A percentile compares a stretch with the other conserved stretches of the same genome.
These are phyloP conservation scores for Chrysoporthe austroafricana DNA, from an alignment of 2,329 filamentous ascomycete genomes.

Conservation along the genomic window DNA sequence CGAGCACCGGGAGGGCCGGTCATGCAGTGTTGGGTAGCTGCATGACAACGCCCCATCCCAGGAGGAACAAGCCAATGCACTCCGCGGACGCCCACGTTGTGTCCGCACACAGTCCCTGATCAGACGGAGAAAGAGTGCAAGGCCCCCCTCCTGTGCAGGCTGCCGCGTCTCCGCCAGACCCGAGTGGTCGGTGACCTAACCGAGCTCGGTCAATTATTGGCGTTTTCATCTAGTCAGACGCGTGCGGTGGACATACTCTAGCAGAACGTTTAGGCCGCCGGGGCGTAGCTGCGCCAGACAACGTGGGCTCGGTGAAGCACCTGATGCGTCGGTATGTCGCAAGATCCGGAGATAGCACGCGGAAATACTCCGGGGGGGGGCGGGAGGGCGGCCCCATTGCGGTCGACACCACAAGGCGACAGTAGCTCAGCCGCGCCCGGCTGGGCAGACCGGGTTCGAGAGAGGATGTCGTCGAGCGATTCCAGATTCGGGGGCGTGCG, in stretches of 20 bases:
- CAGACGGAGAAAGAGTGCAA: neutral
- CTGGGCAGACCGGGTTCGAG: too few species aligned
- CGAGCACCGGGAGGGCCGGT: neutral
- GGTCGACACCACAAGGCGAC: neutral
- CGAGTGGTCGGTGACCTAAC: slow-evolving; percentile 4
- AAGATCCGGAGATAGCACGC: neutral
- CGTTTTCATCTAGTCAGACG: neutral
- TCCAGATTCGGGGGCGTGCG: neutral
- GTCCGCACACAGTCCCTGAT: neutral
- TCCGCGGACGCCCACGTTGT: neutral
- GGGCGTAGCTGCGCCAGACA: slow-evolving; percentile 1
- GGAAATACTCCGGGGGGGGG: neutral
- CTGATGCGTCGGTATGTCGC: slow-evolving; percentile 9
- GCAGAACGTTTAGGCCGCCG: neutral
- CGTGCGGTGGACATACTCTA: neutral
- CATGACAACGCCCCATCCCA: neutral
- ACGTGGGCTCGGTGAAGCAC: slow-evolving; percentile 11
- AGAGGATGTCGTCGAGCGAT: neutral
- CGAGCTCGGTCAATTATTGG: slow-evolving; percentile 9
- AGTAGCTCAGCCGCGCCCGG: neutral
- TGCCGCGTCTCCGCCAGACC: neutral
- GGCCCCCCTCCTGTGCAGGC: neutral
- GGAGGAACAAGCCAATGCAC: neutral
- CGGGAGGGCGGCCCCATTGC: neutral
- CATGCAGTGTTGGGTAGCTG: neutral